phyloP scores from a whole-genome alignment of 768 basidiomycete species.

The Pulveroboletus sp. region DNA sequence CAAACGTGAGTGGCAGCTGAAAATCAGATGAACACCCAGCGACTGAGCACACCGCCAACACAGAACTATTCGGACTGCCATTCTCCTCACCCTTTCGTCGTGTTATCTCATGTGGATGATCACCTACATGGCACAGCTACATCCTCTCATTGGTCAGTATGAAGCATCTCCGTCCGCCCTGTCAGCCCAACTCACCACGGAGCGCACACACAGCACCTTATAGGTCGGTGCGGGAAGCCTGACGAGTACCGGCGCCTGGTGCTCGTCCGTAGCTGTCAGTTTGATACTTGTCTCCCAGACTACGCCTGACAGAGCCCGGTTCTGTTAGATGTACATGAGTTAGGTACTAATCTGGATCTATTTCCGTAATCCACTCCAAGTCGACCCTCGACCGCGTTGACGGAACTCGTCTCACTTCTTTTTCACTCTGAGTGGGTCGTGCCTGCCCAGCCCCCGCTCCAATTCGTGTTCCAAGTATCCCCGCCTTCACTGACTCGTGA shows the following conservation, averaged over 20 bases:
- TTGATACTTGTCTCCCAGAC: background rate
- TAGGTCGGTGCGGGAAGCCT: constrained; percentile 14
- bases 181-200: background rate
- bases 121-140: constrained; percentile 92
- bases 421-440: background rate
- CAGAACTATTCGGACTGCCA: constrained; percentile 78
- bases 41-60: background rate
- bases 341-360: constrained; percentile 20
- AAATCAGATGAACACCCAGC: background rate
- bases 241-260: constrained; percentile 4
- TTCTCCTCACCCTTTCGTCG: constrained; percentile 71
- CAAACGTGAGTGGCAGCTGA: constrained; percentile 64
- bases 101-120: constrained; percentile 98
- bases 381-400: background rate
- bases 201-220: constrained; percentile 13
- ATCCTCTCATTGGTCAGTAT: constrained; percentile 83
- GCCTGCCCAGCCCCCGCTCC: background rate
- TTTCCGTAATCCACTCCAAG: constrained; percentile 1
- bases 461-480: constrained; percentile 6
- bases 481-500: constrained; percentile 6
- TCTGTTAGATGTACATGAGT: constrained; percentile 21
- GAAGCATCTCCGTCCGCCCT: background rate
- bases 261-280: constrained; percentile 15
- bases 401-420: background rate
- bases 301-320: constrained; percentile 4